Evolutionary conservation across 371 early-diverging fungal genomes (phyloP), one percentile per base, ranked within the genome.

Genomic region (Polyrhizophydium stewartii): DNA sequence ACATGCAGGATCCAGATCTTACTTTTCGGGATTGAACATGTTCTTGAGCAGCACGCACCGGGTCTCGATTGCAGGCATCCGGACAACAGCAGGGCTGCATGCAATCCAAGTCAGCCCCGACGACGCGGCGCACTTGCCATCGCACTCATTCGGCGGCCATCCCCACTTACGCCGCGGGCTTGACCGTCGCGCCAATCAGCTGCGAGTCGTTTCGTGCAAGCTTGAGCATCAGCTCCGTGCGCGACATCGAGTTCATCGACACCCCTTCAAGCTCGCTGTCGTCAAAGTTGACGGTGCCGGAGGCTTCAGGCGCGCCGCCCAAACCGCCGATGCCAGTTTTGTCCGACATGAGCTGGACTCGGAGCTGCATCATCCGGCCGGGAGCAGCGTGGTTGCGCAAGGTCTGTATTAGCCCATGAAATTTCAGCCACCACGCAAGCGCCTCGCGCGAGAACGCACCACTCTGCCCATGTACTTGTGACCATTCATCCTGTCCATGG

Each of bases 21-120:
- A 91, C 89, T 92, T 91, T 40, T 74, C 85, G 22, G 94, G 93
- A 55, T 94, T 85, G 67, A 94, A 95, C 96, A 95, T 94, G 63
- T 96, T 93, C 61, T 85, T 87, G 64, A 97, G 71, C 69, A 91
- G 72, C n/a, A 92, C 74, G 56, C 84, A 83, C 22, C 84, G 82
- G 22, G 66, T 82, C 66, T n/a, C 78, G 69, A 32, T 64, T 68
- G 70, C 33, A 1, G 56, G 45, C 6, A 58, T 28, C 17, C 3
- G 5, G 19, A 53, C 30, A 9, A 30, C 16, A 58, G n/a, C n/a
- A n/a, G n/a, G n/a, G n/a, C n/a, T 7, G 63, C 13, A 25, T 24
- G 24, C 28, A 33, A 25, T 47, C 51, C 57, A n/a, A 55, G 37
- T 19, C 52, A 38, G 7, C 55, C 49, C 57, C 21, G 38, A 32